Evolutionary conservation across 1,284 basidiomycete genomes (phyloP).

Genomic region (Marasmius sp.): DNA sequence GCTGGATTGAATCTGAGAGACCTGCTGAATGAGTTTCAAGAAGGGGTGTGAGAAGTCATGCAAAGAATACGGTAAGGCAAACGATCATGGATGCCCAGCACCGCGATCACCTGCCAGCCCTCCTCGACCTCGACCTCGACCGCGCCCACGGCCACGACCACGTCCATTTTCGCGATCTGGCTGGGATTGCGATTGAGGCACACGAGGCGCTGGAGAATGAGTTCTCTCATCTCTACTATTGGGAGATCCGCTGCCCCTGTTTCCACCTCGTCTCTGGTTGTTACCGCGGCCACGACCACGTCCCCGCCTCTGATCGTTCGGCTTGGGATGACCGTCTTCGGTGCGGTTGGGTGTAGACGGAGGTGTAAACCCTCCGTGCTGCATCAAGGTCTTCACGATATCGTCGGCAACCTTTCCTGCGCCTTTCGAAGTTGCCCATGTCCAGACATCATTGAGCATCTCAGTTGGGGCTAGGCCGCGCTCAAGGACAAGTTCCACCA

Average conservation of each 20-base stretch:
- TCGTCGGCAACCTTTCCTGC: conserved; percentile 35
- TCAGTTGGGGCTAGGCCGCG: conserved; percentile 47
- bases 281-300: background rate
- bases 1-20: too few relatives aligned
- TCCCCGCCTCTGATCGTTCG: background rate
- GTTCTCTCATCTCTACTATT: background rate
- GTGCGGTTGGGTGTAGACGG: conserved; percentile 36
- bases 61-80: too few relatives aligned
- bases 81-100: too few relatives aligned
- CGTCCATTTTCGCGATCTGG: conserved; percentile 17
- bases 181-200: background rate
- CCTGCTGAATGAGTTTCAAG: too few relatives aligned
- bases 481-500: conserved; percentile 62
- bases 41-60: too few relatives aligned
- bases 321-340: conserved; percentile 8
- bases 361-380: conserved; percentile 51
- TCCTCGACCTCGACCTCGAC: conserved; percentile 34
- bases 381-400: conserved; percentile 53
- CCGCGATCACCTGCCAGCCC: too few relatives aligned
- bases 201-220: background rate
- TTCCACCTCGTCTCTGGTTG: background rate
- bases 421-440: conserved; percentile 41
- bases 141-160: conserved; percentile 33
- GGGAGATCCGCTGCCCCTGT: background rate
- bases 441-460: conserved; percentile 52